Evolutionary conservation across 2,329 filamentous ascomycete genomes (phyloP).

Genomic region (Aspergillus puulaauensis): DNA sequence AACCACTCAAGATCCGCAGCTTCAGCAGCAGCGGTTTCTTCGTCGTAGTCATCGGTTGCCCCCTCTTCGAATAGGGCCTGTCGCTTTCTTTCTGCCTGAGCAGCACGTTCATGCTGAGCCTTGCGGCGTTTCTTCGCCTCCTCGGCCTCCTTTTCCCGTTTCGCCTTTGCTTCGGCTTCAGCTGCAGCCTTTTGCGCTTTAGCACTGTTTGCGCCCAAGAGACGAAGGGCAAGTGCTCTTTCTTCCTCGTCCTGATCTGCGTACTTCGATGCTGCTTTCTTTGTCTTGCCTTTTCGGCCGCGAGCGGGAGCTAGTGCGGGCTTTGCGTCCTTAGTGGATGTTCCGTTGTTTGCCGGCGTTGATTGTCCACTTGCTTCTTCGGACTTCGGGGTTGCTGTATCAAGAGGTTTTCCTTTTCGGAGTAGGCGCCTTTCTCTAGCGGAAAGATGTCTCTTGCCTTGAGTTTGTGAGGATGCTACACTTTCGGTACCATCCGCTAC

Average conservation of each 20-base stretch:
- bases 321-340: constrained; percentile 21
- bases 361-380: constrained; percentile 14
- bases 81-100: constrained; percentile 61
- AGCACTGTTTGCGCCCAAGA: constrained; percentile 69
- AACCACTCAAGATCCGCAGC: constrained; percentile 61
- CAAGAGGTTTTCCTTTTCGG: constrained; percentile 31
- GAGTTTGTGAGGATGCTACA: constrained; percentile 7
- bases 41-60: constrained; percentile 62
- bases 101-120: constrained; percentile 75
- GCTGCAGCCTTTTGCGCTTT: constrained; percentile 64
- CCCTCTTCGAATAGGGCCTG: constrained; percentile 72
- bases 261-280: constrained; percentile 87
- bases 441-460: constrained; percentile 32
- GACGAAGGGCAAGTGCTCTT: constrained; percentile 73
- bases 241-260: constrained; percentile 94
- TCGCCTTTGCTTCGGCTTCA: constrained; percentile 59
- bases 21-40: constrained; percentile 47
- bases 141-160: constrained; percentile 69
- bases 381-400: constrained; percentile 12
- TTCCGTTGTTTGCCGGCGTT: constrained; percentile 16
- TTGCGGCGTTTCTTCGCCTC: constrained; percentile 72
- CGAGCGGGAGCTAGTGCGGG: constrained; percentile 46
- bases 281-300: constrained; percentile 78
- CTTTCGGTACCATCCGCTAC: constrained; percentile 13
- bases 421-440: constrained; percentile 46